phyloP scores from a whole-genome alignment of 805 yeast genomes.

The Starmerella geochares region DNA sequence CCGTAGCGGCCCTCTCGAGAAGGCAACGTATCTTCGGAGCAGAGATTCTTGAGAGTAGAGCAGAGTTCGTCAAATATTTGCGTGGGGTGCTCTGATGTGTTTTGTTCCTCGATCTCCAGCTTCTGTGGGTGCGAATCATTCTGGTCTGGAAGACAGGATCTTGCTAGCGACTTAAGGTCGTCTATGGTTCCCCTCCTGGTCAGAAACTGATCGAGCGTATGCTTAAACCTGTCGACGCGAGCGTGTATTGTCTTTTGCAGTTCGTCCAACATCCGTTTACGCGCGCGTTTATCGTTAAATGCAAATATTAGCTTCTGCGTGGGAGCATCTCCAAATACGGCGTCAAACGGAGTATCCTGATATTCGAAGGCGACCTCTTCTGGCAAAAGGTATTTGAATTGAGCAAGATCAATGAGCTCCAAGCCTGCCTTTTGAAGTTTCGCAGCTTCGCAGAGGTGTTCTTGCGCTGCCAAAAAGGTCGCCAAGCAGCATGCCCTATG shows the following conservation, averaged over 20 bases:
- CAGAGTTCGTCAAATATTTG: not conserved
- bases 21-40: conserved; percentile 45
- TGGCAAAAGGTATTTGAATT: conserved; percentile 53
- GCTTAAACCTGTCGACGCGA: conserved; percentile 19
- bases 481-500: conserved; percentile 16
- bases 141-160: conserved; percentile 5
- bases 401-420: conserved; percentile 48
- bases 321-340: conserved; percentile 30
- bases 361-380: conserved; percentile 61
- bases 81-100: not conserved
- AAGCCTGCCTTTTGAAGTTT: conserved; percentile 30
- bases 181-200: conserved; percentile 7
- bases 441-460: conserved; percentile 19
- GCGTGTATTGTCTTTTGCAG: conserved; percentile 11
- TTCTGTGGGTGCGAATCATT: not conserved
- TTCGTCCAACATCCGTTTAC: conserved; percentile 29
- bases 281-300: conserved; percentile 53
- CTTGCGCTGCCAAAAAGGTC: conserved; percentile 19
- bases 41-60: not conserved
- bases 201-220: conserved; percentile 13
- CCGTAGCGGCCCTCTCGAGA: conserved; percentile 15
- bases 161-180: conserved; percentile 7
- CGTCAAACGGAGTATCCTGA: conserved; percentile 52
- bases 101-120: not conserved
- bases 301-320: conserved; percentile 60